A percentile compares a stretch with the other conserved stretches of the same genome.
Conservation (phyloP, 805 yeast genomes). For the Barnettozyma populi region DNA sequence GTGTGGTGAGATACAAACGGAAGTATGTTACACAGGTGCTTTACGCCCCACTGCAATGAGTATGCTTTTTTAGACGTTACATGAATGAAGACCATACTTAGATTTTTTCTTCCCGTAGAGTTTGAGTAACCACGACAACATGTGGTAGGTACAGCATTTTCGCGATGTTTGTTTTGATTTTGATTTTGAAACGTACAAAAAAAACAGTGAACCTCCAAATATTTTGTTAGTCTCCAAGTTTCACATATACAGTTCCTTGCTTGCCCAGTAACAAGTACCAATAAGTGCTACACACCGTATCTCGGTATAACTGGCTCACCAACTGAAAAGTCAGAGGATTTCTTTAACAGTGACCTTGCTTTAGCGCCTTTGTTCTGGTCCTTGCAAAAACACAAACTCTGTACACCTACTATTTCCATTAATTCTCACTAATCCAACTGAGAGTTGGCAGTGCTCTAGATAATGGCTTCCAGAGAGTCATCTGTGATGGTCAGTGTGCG, state of each 20-base stretch:
- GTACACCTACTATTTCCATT: no score
- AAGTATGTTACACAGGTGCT: constrained; percentile 88
- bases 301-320: neutral
- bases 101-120: neutral
- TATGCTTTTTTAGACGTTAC: neutral
- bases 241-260: neutral
- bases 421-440: neutral
- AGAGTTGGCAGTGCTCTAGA: neutral
- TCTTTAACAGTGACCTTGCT: neutral
- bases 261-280: neutral
- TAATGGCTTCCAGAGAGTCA: constrained; percentile 33
- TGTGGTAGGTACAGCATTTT: neutral
- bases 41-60: constrained; percentile 72
- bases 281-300: no score
- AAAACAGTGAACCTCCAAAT: neutral
- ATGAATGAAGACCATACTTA: neutral
- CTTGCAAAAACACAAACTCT: neutral
- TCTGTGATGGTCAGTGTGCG: constrained; percentile 75
- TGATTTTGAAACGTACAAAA: neutral
- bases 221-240: neutral
- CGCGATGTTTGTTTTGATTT: constrained; percentile 9
- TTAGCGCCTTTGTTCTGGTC: neutral
- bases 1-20: constrained; percentile 80
- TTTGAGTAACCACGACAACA: neutral
- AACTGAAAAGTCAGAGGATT: neutral